Base-by-base conservation (phyloP, 257 asterid genomes). In the Nicotiana attenuata region DNA sequence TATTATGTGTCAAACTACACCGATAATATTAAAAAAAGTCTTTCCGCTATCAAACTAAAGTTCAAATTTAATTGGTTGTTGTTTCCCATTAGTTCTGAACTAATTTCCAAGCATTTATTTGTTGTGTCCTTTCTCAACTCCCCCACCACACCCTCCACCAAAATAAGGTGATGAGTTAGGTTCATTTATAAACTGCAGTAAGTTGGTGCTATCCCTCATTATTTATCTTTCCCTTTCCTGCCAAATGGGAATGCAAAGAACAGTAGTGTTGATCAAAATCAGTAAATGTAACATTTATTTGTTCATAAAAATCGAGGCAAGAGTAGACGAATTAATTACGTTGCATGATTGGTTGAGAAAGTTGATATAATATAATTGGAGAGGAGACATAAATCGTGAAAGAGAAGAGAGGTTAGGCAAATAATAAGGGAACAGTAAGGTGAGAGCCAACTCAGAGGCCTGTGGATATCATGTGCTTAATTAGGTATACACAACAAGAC, bases 391-490 rank as follows among this genome's bases (percentile, higher is more conserved):
- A 61, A 45, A 73, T 73, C 41, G 61, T 47, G 79, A 73, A 15
- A 75, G 81, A 59, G 59, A 66, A 47, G 81, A 68, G 77, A 77
- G 81, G 83, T 78, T 86, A 86, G 84, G 92, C 92, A 85, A 83
- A 87, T 82, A 89, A 83, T 82, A 50, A 20, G 3, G 82, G 65
- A 85, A 84, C 78, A 77, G 83, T 80, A 83, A 85, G 87, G 87
- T 86, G 92, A 86, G 85, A 81, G 88, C 89, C 94, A 89, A 89
- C 90, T 89, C 90, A 87, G 73, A 76, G 7, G 86, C 85, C 83
- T 78, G 89, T 90, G 94, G 88, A 84, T 28, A 68, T 87, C 97
- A 91, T 91, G 94, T 94, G 97, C 89, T 87, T 90, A 73, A 47
- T 73, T 73, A 90, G 98, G 97, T 91, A 88, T 28, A 67, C 78